Base-by-base conservation (phyloP, 345 rosid species). In the Crucihimalaya himalaica region DNA sequence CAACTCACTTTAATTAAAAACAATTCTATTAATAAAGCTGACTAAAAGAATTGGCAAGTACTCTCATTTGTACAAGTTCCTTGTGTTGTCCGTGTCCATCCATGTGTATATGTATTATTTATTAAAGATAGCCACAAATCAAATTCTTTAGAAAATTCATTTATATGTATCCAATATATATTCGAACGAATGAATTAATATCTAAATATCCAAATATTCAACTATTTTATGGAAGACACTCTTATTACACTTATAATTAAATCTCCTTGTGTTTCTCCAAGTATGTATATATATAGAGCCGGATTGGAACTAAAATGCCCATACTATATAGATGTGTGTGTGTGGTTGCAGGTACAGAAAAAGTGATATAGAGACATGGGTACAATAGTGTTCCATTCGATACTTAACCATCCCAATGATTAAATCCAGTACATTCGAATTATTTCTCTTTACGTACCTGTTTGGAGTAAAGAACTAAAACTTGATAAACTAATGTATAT, bases 301-400 rank as follows among this genome's bases (percentile, higher is more conserved):
- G 68, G 2, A 25, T 23, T 13, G 53, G 25, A 63, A 20, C 76
- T 25, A 51, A 48, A 48, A 37, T 61, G 59, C 42, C 48, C 52
- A 50, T 48, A 50, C 69, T 25, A 23, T 1, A 31, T 35, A 37
- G 25, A 11, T 10, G 47, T 34, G 25, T 72, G 47, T 51, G 69
- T 64, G 42, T 64, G 77, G 77, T 64, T 55, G 58, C 37, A 39
- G 15, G 64, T 43, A 54, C 70, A 43, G 52, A 29, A 39, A 72
- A 63, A 54, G 70, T 31, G 70, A 53, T 42, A 11, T 42, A 42
- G 59, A 65, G 71, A 47, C 66, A 73, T 73, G 71, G 65, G 66
- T 65, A 34, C 71, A 45, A 45, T 64, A 64, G 57, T 54, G 57
- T 45, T 64, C 45, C 63, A 32, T 34, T 32, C 16, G 40, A 55